Base-by-base conservation (phyloP, 179 eudicot genomes). In the Patellifolia procumbens region DNA sequence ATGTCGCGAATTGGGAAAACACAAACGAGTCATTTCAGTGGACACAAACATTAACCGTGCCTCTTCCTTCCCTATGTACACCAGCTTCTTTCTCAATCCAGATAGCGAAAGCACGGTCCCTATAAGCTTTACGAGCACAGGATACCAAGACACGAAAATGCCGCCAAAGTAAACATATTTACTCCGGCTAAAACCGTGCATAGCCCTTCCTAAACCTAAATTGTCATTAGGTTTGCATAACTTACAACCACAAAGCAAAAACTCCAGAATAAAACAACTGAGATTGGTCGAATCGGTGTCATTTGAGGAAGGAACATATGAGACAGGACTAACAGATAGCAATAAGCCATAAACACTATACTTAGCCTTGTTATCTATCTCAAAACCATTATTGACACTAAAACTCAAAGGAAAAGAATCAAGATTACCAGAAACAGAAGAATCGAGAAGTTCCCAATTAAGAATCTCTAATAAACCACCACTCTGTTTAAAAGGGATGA, bases 381-480 rank as follows among this genome's bases (percentile, higher is more conserved):
- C 37, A 75, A 32, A 81, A 68, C 3, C 55, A 53, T 35, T 31
- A 70, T 8, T n/a, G n/a, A n/a, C 58, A 49, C 22, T 28, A 60
- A 31, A 74, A 68, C 34, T 83, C 85, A 91, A 77, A 34, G 83
- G 76, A 83, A 85, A 76, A 19, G 65, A 76, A 66, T 72, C 75
- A 1, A 43, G 73, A 52, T 68, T 58, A 48, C 59, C 52, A 70
- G 46, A 79, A 70, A 9, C 53, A 37, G 11, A 55, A 31, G 20
- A 52, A 35, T 75, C 81, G 1, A 65, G 19, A 79, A 84, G 73
- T 45, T 74, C 80, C 99, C 99, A 95, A 0, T 69, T 35, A 56
- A 93, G 83, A 52, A 95, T 88, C 80, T 95, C 99, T 66, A 95
- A 63, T 31, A 88, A 82, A 5, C 99, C 99, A 51, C 83, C 79